Percentiles rank a stretch among this genome's conserved stretches.
These are phyloP conservation scores for Candida mesenterica DNA, from an alignment of 1,139 yeast species.

Conservation along the genomic window DNA sequence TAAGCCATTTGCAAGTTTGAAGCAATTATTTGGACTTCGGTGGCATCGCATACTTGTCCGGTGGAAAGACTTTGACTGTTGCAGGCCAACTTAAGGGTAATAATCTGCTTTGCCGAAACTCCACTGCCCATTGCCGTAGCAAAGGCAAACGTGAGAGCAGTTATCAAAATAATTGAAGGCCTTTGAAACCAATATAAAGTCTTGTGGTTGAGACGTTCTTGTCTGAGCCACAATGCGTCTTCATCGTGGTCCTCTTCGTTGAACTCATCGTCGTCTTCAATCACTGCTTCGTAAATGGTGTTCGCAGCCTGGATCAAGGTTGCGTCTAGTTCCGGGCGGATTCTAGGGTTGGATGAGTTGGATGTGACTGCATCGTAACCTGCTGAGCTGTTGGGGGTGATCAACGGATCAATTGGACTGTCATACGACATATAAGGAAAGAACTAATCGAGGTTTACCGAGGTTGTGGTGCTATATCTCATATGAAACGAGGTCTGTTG, in stretches of 20 bases:
- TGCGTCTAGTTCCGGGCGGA: background rate
- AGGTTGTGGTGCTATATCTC: too few species aligned
- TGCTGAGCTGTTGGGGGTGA: background rate
- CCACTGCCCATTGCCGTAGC: slow-evolving; percentile 32
- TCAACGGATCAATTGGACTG: too few species aligned
- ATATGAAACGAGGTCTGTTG: too few species aligned
- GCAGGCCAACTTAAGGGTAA: slow-evolving; percentile 39
- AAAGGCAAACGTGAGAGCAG: slow-evolving; percentile 25
- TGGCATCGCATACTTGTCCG: slow-evolving; percentile 26
- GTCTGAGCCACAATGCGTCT: slow-evolving; percentile 39
- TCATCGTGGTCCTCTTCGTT: slow-evolving; percentile 30
- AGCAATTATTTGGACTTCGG: slow-evolving; percentile 33
- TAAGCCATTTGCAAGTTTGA: slow-evolving; percentile 37
- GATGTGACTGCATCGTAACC: background rate
- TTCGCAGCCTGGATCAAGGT: slow-evolving; percentile 24
- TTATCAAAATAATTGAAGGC: slow-evolving; percentile 35
- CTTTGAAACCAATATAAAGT: slow-evolving; percentile 33
- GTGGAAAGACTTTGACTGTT: slow-evolving; percentile 20
- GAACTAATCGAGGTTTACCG: too few species aligned
- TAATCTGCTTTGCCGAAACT: slow-evolving; percentile 34
- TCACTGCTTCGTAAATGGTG: slow-evolving; percentile 30
- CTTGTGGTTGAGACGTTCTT: slow-evolving; percentile 33
- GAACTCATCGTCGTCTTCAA: slow-evolving; percentile 28
- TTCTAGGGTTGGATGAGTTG: background rate
- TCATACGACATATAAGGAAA: too few species aligned